Evolutionary conservation across 768 basidiomycete genomes (phyloP).

Genomic region (Multifurca ochricompacta): DNA sequence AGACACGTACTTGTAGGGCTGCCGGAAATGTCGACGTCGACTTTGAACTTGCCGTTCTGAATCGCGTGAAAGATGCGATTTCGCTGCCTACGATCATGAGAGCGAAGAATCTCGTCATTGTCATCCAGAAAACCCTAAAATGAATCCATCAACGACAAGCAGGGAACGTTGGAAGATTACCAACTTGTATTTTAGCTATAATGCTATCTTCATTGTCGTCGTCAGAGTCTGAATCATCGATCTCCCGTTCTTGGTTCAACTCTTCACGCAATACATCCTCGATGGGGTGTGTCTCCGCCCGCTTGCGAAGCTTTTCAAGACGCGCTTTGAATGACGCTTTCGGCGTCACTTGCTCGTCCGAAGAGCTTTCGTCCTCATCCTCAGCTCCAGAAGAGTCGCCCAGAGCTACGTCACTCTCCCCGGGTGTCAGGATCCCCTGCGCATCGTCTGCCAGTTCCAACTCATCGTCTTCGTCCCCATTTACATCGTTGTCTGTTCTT

Average conservation of each 20-base stretch:
- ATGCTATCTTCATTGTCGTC: conserved; percentile 30
- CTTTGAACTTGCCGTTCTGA: conserved; percentile 41
- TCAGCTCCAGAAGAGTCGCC: conserved; percentile 5
- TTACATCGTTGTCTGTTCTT: conserved; percentile 30
- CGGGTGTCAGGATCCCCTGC: not conserved
- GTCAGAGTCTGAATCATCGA: not conserved
- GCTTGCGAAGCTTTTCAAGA: conserved; percentile 29
- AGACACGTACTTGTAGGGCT: conserved; percentile 43
- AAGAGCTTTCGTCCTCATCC: conserved; percentile 27
- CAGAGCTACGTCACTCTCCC: not conserved
- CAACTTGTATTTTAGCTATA: conserved; percentile 22
- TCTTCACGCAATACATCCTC: conserved; percentile 17
- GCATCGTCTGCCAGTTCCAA: conserved; percentile 19
- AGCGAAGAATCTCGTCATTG: conserved; percentile 41
- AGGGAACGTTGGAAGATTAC: conserved; percentile 8
- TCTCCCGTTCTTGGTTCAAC: not conserved
- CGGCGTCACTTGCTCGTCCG: conserved; percentile 33
- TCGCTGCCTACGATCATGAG: conserved; percentile 39
- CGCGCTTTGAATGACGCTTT: conserved; percentile 31
- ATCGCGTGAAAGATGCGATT: conserved; percentile 57
- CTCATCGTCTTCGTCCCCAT: conserved; percentile 18
- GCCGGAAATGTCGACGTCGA: conserved; percentile 29
- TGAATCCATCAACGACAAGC: not conserved
- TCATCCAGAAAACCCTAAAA: conserved; percentile 38
- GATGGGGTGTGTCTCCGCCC: conserved; percentile 18